These are phyloP conservation scores for Saprolegnia parasitica DNA, from an alignment of 352 stramenopile species.

Conservation along the genomic window DNA sequence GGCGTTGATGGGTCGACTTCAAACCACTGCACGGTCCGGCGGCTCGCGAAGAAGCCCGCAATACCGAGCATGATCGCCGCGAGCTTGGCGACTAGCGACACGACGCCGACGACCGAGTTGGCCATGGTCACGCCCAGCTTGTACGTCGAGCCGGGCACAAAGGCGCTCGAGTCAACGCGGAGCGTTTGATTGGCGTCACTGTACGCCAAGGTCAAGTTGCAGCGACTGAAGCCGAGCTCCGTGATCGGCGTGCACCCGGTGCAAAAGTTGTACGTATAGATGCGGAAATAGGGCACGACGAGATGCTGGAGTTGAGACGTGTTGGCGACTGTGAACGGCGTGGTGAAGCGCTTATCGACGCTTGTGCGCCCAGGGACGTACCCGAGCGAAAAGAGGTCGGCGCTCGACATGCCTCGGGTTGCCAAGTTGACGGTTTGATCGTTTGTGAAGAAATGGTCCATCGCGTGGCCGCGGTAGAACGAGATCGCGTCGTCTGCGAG, in stretches of 20 bases:
- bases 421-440: not conserved
- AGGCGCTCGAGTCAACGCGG: not conserved
- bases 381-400: not conserved
- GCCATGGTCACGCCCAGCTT: conserved; percentile 5
- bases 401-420: no score
- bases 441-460: conserved; percentile 4
- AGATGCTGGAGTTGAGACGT: not conserved
- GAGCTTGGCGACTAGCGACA: not conserved
- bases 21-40: conserved; percentile 15
- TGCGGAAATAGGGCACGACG: conserved; percentile 8
- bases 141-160: not conserved
- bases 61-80: not conserved
- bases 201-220: not conserved
- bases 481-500: not conserved
- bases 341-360: conserved; percentile 23
- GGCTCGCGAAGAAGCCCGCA: not conserved
- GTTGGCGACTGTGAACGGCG: not conserved
- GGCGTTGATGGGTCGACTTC: not conserved
- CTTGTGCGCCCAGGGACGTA: conserved; percentile 11
- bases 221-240: conserved; percentile 10
- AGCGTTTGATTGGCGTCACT: conserved; percentile 4
- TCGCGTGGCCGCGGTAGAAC: conserved; percentile 15
- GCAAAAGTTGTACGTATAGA: conserved; percentile 24
- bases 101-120: not conserved
- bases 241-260: conserved; percentile 11